Percentiles rank a stretch among this genome's conserved stretches.
These are phyloP conservation scores for Rubroshorea leprosula DNA, from an alignment of 345 rosid species.

Conservation along the genomic window DNA sequence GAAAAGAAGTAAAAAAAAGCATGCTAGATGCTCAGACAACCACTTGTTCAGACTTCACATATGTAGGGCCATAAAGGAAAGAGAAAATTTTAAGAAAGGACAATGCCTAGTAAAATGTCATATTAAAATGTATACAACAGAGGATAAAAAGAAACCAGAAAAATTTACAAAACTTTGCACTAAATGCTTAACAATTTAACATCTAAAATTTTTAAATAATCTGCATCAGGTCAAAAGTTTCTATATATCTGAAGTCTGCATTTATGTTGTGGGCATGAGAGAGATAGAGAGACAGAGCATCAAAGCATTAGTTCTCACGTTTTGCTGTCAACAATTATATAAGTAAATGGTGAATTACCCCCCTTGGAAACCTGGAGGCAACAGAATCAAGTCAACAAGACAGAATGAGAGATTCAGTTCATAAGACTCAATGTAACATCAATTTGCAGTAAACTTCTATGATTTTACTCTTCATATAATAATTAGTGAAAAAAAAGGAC, in stretches of 20 bases:
- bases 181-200: not conserved
- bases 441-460: not conserved
- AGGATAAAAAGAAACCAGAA: not conserved
- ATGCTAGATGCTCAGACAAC: not conserved
- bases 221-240: not conserved
- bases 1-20: not conserved
- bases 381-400: conserved; percentile 2
- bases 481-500: not conserved
- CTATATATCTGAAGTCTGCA: not conserved
- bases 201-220: too few species aligned
- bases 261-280: not conserved
- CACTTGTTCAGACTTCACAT: not conserved
- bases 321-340: conserved; percentile 69
- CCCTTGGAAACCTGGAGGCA: conserved; percentile 55
- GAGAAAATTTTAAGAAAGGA: not conserved
- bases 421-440: not conserved
- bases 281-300: not conserved
- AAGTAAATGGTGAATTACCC: conserved; percentile 83
- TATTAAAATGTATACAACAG: not conserved
- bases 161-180: not conserved
- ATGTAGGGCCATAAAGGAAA: not conserved
- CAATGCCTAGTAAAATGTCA: not conserved
- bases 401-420: not conserved
- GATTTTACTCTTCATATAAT: not conserved
- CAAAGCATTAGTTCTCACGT: conserved; percentile 47